A percentile compares a stretch with the other conserved stretches of the same genome.
phyloP scores from a whole-genome alignment of 1,284 basidiomycete species.

The Xerocomus minutiporus region DNA sequence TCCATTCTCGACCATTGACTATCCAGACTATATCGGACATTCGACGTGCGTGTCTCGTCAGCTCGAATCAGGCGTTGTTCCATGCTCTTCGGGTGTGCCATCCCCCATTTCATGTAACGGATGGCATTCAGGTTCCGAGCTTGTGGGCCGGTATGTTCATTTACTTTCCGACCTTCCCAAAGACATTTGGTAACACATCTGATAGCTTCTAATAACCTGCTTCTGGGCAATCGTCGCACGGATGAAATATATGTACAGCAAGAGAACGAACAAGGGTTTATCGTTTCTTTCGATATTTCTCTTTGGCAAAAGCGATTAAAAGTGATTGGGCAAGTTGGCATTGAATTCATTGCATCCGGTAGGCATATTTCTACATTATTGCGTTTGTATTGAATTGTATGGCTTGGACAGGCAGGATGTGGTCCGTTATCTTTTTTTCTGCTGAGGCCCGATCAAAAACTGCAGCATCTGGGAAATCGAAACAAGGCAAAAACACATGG shows the following conservation, averaged over 20 bases:
- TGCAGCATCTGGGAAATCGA: constrained; percentile 4
- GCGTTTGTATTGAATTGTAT: background rate
- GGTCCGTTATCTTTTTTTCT: constrained; percentile 27
- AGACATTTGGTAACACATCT: background rate
- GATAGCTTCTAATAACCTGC: constrained; percentile 51
- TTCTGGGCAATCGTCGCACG: constrained; percentile 48
- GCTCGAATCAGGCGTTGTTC: constrained; percentile 60
- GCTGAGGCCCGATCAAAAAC: constrained; percentile 5
- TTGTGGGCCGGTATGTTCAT: constrained; percentile 14
- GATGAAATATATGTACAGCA: constrained; percentile 54
- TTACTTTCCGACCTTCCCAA: constrained; percentile 39
- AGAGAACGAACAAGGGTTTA: constrained; percentile 47
- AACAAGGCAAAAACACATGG: constrained; percentile 43
- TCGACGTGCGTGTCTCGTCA: constrained; percentile 59
- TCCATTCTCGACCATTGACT: constrained; percentile 46
- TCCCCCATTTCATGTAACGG: constrained; percentile 22
- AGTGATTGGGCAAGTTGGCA: constrained; percentile 45
- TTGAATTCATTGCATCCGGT: constrained; percentile 65
- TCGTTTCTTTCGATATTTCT: constrained; percentile 49
- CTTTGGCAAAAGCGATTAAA: constrained; percentile 67
- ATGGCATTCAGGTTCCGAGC: constrained; percentile 15
- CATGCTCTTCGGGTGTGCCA: constrained; percentile 47
- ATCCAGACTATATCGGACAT: constrained; percentile 51
- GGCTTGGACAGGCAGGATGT: constrained; percentile 35
- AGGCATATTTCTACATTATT: background rate